phyloP scores from a whole-genome alignment of 2,329 filamentous ascomycete genomes.

The Botrytis hyacinthi region DNA sequence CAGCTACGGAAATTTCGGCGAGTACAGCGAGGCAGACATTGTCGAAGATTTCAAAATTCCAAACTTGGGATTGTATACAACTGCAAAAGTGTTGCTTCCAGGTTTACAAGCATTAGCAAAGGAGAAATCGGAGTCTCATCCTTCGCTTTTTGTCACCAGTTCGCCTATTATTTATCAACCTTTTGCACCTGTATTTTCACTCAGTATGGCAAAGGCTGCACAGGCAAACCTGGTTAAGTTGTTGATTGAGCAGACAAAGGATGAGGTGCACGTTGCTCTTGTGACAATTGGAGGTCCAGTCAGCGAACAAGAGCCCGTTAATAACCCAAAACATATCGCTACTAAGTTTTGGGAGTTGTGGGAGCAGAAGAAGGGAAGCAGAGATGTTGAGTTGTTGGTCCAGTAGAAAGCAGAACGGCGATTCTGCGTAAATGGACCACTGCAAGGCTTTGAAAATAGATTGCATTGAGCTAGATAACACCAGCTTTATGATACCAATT shows the following conservation, averaged over 20 bases:
- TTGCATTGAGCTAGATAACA: neutral
- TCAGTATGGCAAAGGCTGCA: conserved; percentile 51
- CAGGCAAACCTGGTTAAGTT: conserved; percentile 51
- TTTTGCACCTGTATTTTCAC: conserved; percentile 48
- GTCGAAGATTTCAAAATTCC: conserved; percentile 52
- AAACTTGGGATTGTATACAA: conserved; percentile 48
- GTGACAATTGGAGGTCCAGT: conserved; percentile 48
- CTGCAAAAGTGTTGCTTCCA: conserved; percentile 14
- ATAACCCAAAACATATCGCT: conserved; percentile 49
- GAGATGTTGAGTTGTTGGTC: conserved; percentile 40
- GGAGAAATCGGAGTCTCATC: conserved; percentile 8
- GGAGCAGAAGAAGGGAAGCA: conserved; percentile 41
- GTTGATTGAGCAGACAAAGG: conserved; percentile 39
- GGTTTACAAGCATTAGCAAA: neutral
- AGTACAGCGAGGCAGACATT: conserved; percentile 45
- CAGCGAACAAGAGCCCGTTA: conserved; percentile 40
- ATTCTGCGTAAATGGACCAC: neutral
- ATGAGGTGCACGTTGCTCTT: conserved; percentile 48
- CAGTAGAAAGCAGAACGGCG: neutral
- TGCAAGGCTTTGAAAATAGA: neutral
- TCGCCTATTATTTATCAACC: conserved; percentile 34
- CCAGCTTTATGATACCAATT: neutral
- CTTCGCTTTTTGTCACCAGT: conserved; percentile 14
- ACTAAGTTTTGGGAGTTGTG: conserved; percentile 46
- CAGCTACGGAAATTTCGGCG: conserved; percentile 43